Percentiles rank a stretch among this genome's conserved stretches.
Conservation (phyloP, 192 early-diverging fungal species). For the Blastocladiella britannica region DNA sequence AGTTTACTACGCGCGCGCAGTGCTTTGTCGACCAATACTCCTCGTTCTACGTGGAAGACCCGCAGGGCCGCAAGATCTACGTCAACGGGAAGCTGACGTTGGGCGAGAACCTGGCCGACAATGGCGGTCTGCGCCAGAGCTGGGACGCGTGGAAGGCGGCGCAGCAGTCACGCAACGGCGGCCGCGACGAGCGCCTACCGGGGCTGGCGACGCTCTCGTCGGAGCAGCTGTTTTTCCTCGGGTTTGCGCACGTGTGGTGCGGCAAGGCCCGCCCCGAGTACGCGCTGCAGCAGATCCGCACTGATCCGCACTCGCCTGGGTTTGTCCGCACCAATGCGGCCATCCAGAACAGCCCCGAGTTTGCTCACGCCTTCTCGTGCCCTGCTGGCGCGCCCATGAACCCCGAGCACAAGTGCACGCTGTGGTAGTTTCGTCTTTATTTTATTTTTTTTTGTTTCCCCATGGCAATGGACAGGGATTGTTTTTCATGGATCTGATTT, state of each 20-base stretch:
- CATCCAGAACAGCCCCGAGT: constrained; percentile 37
- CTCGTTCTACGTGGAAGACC: constrained; percentile 20
- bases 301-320: constrained; percentile 17
- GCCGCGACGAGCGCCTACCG: constrained; percentile 16
- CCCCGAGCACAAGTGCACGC: constrained; percentile 32
- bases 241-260: constrained; percentile 52
- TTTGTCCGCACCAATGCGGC: constrained; percentile 25
- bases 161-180: constrained; percentile 13
- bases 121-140: constrained; percentile 33
- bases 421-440: no score
- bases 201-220: constrained; percentile 29
- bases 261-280: background rate
- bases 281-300: constrained; percentile 7
- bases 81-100: constrained; percentile 37
- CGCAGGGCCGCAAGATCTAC: constrained; percentile 12
- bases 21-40: constrained; percentile 50
- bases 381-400: constrained; percentile 39
- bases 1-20: constrained; percentile 25
- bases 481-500: no score
- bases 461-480: no score
- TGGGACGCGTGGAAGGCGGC: constrained; percentile 18
- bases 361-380: constrained; percentile 49
- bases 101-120: constrained; percentile 47
- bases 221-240: constrained; percentile 44
- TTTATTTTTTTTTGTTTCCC: no score